These are phyloP conservation scores for Gloeopeniophorella convolvens DNA, from an alignment of 768 basidiomycete genomes.

Conservation along the genomic window DNA sequence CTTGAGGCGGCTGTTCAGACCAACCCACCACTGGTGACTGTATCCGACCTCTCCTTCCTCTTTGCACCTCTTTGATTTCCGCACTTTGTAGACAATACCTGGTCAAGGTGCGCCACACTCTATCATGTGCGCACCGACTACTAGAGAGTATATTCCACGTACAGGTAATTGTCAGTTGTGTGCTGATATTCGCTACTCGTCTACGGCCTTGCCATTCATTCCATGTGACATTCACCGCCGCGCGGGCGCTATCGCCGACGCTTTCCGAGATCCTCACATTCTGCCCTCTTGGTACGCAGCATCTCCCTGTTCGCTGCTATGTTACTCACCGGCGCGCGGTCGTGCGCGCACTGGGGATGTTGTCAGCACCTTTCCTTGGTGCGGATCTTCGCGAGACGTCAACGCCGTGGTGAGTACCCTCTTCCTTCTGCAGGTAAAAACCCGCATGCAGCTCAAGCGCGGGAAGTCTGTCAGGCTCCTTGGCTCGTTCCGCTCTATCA, in stretches of 20 bases:
- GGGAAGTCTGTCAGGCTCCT: constrained; percentile 78
- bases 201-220: constrained; percentile 90
- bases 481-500: constrained; percentile 74
- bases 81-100: not conserved
- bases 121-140: constrained; percentile 9
- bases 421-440: constrained; percentile 68
- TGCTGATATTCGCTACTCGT: too few relatives aligned
- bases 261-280: constrained; percentile 79
- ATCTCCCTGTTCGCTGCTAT: not conserved
- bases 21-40: too few relatives aligned
- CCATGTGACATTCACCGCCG: constrained; percentile 83
- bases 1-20: too few relatives aligned
- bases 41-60: too few relatives aligned
- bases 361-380: constrained; percentile 40
- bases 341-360: constrained; percentile 53
- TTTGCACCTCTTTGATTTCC: not conserved
- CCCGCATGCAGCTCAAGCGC: constrained; percentile 94
- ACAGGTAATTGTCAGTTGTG: too few relatives aligned
- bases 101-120: too few relatives aligned
- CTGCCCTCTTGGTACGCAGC: constrained; percentile 74
- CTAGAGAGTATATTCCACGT: constrained; percentile 17
- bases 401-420: constrained; percentile 3
- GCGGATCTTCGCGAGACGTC: not conserved
- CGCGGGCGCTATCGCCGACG: constrained; percentile 95
- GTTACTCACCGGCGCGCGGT: constrained; percentile 1